Conservation (phyloP, 2,329 filamentous ascomycete genomes). For the Talaromyces funiculosus region DNA sequence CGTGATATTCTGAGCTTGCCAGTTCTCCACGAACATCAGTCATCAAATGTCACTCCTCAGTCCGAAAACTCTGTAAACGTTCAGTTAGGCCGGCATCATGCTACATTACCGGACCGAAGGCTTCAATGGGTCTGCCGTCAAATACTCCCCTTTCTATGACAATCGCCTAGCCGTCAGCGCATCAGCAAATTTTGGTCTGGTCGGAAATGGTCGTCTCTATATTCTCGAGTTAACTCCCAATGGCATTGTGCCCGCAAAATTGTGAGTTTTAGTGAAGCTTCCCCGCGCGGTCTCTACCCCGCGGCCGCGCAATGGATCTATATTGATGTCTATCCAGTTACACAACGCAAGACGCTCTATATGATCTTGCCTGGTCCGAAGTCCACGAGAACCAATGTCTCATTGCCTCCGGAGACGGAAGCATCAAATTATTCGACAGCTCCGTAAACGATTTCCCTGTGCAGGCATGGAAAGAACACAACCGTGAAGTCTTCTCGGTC, state of each 20-base stretch:
- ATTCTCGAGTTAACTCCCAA: conserved; percentile 75
- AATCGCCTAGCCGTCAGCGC: conserved; percentile 83
- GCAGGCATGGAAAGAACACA: conserved; percentile 89
- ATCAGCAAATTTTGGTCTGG: conserved; percentile 93
- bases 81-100: conserved; percentile 50
- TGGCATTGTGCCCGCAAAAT: conserved; percentile 79
- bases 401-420: conserved; percentile 85
- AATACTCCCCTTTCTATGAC: conserved; percentile 98
- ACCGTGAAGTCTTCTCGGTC: conserved; percentile 85
- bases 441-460: conserved; percentile 76
- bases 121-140: conserved; percentile 93
- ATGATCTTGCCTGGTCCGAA: conserved; percentile 93
- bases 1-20: neutral
- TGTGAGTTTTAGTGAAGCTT: conserved; percentile 44
- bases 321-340: conserved; percentile 53
- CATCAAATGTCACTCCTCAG: neutral
- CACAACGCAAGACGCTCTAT: conserved; percentile 95
- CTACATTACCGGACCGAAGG: conserved; percentile 90
- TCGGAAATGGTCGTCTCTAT: conserved; percentile 84
- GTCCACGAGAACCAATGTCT: conserved; percentile 92
- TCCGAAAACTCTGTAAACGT: neutral
- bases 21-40: neutral
- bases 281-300: neutral
- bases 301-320: conserved; percentile 5
- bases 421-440: conserved; percentile 89